Base-by-base conservation (phyloP, 805 yeast species). In the Starmerella scarabaei region DNA sequence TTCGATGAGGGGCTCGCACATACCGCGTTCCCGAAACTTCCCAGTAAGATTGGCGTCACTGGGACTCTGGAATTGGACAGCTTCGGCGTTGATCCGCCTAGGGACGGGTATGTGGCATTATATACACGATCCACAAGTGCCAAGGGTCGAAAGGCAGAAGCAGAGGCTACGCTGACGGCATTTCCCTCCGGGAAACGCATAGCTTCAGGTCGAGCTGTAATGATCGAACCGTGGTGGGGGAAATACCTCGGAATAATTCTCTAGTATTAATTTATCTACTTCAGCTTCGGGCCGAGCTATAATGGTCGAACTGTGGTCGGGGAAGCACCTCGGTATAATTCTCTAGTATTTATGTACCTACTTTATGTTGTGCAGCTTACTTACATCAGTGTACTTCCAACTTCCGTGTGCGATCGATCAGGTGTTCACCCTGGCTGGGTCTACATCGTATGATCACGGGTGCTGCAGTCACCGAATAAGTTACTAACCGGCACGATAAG, bases 1-100 rank as follows among this genome's bases (percentile, higher is more conserved):
- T 48, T 88, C 38, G 97, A 88, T 59, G 96, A 86, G 56, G 78
- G 80, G 0, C 62, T 88, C 20, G 58, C 59, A 5, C 43, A 54
- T 7, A 77, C 88, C 50, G 94, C 94, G 20, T 84, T 85, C 55
- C 73, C 80, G 2, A 57, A 65, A 24, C 62, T 85, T 18, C 95
- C 95, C 0, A 71, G 75, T 39, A 71, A 73, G 41, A 66, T 77
- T 42, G 96, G 95, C 9, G 93, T 85, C 17, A 86, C 96, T 1
- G 96, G 93, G 0, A 69, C 68, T 33, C 63, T 86, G 28, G 61
- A 70, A 3, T 64, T 85, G 67, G 79, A 34, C 69, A 67, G 8
- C 16, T 43, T 12, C n/a, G 12, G 19, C 21, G 19, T 18, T 14
- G 14, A 3, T 27, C 23, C 30, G 15, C 16, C 36, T 15, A 31